These are phyloP conservation scores for Hemerocallis citrina DNA, from an alignment of 106 monocot species.

Conservation along the genomic window DNA sequence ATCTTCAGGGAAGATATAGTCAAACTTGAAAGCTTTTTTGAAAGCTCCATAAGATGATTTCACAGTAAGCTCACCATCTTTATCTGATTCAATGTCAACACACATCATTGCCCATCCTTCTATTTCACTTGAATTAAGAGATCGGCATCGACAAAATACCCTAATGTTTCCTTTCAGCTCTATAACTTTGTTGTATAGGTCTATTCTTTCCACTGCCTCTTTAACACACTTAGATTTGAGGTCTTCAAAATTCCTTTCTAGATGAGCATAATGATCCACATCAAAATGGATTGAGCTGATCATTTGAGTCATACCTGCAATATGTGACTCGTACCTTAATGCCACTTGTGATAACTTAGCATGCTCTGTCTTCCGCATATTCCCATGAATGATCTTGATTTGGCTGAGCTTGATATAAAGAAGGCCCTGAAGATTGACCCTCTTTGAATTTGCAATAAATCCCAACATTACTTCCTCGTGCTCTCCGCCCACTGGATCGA, in stretches of 20 bases:
- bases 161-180: constrained; percentile 95
- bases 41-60: constrained; percentile 56
- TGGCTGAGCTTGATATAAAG: no score
- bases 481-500: no score
- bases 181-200: constrained; percentile 75
- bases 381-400: no score
- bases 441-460: no score
- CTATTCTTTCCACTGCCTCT: constrained; percentile 57
- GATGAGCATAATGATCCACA: constrained; percentile 29
- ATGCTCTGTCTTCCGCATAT: no score
- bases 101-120: constrained; percentile 40
- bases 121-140: constrained; percentile 65
- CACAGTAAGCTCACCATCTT: constrained; percentile 70
- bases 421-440: no score
- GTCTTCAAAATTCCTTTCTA: constrained; percentile 35
- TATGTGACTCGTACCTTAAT: constrained; percentile 30
- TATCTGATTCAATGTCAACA: constrained; percentile 77
- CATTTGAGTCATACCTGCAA: no score
- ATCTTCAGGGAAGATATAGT: constrained; percentile 76
- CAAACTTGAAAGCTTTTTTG: constrained; percentile 81
- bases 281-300: no score
- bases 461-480: no score
- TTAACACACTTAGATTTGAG: constrained; percentile 53
- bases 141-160: constrained; percentile 83
- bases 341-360: constrained; percentile 30